These are phyloP conservation scores for Gloeophyllum trabeum DNA, from an alignment of 768 basidiomycete genomes.

Conservation along the genomic window DNA sequence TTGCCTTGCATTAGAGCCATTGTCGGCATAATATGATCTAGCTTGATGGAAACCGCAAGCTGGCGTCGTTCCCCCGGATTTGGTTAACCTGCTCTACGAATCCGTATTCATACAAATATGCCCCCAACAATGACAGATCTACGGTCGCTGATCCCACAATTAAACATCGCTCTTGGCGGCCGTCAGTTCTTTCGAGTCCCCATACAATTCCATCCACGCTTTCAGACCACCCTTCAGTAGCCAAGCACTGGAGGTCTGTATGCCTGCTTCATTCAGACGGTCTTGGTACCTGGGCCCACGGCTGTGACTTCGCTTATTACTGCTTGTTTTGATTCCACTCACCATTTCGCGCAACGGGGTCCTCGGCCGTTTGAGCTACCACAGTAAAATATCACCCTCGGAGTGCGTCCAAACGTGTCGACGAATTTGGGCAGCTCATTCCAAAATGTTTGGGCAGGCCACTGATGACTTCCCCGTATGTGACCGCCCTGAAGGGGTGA, in stretches of 20 bases:
- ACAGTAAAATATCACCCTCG: constrained; percentile 43
- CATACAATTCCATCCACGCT: constrained; percentile 20
- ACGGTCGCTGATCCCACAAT: too few species aligned
- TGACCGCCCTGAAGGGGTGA: constrained; percentile 34
- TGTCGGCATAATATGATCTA: too few species aligned
- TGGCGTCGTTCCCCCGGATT: too few species aligned
- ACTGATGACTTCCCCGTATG: constrained; percentile 37
- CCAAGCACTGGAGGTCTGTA: constrained; percentile 24
- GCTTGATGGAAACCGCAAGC: too few species aligned
- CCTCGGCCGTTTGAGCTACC: constrained; percentile 38
- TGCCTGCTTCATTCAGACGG: constrained; percentile 22
- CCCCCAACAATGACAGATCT: too few species aligned
- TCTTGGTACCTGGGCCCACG: constrained; percentile 34
- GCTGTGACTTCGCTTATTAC: not conserved
- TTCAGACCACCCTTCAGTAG: constrained; percentile 32
- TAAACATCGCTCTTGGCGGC: too few species aligned
- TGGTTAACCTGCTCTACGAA: too few species aligned
- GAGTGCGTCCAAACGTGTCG: constrained; percentile 24
- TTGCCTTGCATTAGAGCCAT: too few species aligned
- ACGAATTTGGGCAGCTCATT: constrained; percentile 30
- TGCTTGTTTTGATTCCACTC: constrained; percentile 5
- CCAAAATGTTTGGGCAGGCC: constrained; percentile 38
- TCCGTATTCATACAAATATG: too few species aligned
- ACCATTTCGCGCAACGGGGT: constrained; percentile 48
- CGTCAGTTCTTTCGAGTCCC: not conserved